Conservation (phyloP, 768 basidiomycete species). For the Boletus rufocinnamomeus region DNA sequence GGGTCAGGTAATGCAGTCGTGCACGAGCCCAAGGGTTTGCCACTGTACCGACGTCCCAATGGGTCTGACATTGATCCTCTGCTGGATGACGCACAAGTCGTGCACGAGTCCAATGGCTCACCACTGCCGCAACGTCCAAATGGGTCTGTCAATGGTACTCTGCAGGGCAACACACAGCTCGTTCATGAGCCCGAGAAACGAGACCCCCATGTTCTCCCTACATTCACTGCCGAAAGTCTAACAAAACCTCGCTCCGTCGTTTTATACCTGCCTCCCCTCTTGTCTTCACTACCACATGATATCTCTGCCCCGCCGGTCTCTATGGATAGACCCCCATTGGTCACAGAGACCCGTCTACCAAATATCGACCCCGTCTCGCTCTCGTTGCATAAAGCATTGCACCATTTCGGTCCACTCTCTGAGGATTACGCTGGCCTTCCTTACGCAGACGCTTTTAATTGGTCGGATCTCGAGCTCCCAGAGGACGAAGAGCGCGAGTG, state of each 20-base stretch:
- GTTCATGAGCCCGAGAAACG: conserved; percentile 20
- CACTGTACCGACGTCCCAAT: neutral
- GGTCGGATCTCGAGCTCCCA: conserved; percentile 69
- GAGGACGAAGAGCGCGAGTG: conserved; percentile 77
- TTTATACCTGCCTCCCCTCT: conserved; percentile 81
- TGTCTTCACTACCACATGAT: conserved; percentile 68
- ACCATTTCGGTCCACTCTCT: conserved; percentile 65
- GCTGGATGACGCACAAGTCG: neutral
- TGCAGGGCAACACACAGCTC: neutral
- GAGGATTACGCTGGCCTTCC: conserved; percentile 60
- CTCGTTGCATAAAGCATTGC: conserved; percentile 83
- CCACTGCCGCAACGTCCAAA: neutral
- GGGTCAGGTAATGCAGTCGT: neutral
- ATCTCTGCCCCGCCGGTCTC: conserved; percentile 32
- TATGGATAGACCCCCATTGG: conserved; percentile 43
- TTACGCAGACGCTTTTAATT: conserved; percentile 87
- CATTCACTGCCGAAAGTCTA: conserved; percentile 44
- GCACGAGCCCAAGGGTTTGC: neutral
- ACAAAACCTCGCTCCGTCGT: conserved; percentile 48
- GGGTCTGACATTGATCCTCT: neutral
- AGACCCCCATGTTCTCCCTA: conserved; percentile 59
- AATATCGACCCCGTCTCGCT: conserved; percentile 84
- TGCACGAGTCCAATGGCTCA: neutral
- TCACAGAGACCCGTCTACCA: conserved; percentile 77
- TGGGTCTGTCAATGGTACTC: neutral